Evolutionary conservation across 1,284 basidiomycete genomes (phyloP).

Genomic region (Tilletia setariae): DNA sequence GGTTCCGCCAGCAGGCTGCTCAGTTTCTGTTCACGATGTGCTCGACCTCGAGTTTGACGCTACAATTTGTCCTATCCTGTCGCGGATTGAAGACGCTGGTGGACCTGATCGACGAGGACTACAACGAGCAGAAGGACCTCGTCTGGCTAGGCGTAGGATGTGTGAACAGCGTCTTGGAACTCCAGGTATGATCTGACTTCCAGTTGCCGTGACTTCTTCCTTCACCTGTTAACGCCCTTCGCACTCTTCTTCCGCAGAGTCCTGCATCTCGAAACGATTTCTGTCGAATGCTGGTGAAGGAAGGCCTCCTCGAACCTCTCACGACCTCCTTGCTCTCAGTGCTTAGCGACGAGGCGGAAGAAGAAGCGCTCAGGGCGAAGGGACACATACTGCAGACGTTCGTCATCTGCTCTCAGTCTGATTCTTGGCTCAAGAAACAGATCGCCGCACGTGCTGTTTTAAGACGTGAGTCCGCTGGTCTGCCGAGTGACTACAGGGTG

Average conservation of each 20-base stretch:
- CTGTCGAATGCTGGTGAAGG: slow-evolving; percentile 94
- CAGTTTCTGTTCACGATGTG: slow-evolving; percentile 88
- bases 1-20: slow-evolving; percentile 90
- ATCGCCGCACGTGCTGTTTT: slow-evolving; percentile 84
- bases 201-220: neutral
- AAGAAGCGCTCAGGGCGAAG: slow-evolving; percentile 67
- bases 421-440: slow-evolving; percentile 84
- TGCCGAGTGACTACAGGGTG: neutral
- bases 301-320: slow-evolving; percentile 86
- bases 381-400: slow-evolving; percentile 84
- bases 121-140: slow-evolving; percentile 78
- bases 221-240: slow-evolving; percentile 35
- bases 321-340: slow-evolving; percentile 84
- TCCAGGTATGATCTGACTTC: slow-evolving; percentile 58
- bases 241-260: slow-evolving; percentile 60
- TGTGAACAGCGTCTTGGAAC: slow-evolving; percentile 88
- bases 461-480: slow-evolving; percentile 61
- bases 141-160: slow-evolving; percentile 90
- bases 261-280: slow-evolving; percentile 97
- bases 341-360: slow-evolving; percentile 68
- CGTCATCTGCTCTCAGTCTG: slow-evolving; percentile 88
- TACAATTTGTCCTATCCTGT: slow-evolving; percentile 63
- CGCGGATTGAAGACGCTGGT: slow-evolving; percentile 90
- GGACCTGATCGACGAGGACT: slow-evolving; percentile 93
- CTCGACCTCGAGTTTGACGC: slow-evolving; percentile 82